These are phyloP conservation scores for Talaromyces adpressus DNA, from an alignment of 495 filamentous ascomycete genomes.

Conservation along the genomic window DNA sequence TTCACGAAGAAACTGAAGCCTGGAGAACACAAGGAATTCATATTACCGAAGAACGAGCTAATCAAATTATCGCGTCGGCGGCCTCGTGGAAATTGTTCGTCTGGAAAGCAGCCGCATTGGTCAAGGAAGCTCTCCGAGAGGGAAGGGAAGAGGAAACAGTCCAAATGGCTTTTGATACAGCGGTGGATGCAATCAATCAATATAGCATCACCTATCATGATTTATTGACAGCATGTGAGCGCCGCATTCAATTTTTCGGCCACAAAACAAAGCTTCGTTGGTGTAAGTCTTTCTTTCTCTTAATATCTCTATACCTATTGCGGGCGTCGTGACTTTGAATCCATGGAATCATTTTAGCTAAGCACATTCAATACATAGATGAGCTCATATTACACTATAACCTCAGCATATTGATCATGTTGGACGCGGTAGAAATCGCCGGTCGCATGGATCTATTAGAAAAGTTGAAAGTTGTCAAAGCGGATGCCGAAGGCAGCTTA, in stretches of 20 bases:
- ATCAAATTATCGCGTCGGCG: conserved; percentile 16
- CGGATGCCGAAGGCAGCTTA: conserved; percentile 13
- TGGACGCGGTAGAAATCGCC: conserved; percentile 13
- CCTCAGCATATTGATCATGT: conserved; percentile 13
- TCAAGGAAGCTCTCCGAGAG: conserved; percentile 16
- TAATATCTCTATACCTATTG: neutral
- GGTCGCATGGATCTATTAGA: conserved; percentile 14
- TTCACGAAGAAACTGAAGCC: conserved; percentile 14
- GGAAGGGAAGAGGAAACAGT: conserved; percentile 15
- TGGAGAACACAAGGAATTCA: conserved; percentile 13
- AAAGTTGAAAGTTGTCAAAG: conserved; percentile 11
- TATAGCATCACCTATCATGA: conserved; percentile 14
- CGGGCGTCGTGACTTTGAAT: neutral
- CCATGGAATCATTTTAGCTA: neutral
- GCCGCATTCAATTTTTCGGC: conserved; percentile 14
- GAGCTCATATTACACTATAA: conserved; percentile 15
- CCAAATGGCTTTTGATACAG: conserved; percentile 11
- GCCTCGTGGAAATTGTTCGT: conserved; percentile 13
- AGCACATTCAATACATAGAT: conserved; percentile 5
- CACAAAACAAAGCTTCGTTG: conserved; percentile 16
- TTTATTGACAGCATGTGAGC: conserved; percentile 12
- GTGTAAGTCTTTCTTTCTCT: conserved; percentile 9
- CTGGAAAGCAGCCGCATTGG: conserved; percentile 14
- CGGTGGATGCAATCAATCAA: conserved; percentile 12
- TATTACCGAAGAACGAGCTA: conserved; percentile 15